These are phyloP conservation scores for Diaporthe longicolla DNA, from an alignment of 2,329 filamentous ascomycete genomes.

Conservation along the genomic window DNA sequence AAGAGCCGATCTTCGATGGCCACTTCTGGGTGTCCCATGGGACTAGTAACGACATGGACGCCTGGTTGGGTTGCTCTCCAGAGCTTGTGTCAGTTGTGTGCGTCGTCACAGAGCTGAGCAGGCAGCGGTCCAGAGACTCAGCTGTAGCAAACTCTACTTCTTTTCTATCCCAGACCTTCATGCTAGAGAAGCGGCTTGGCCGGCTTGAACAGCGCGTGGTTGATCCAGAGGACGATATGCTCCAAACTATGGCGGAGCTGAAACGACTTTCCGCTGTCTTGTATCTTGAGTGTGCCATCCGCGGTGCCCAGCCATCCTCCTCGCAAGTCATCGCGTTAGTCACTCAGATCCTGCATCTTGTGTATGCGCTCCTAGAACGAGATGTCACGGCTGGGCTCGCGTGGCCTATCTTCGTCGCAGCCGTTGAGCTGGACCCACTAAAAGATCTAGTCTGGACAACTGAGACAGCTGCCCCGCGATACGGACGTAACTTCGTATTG, in stretches of 20 bases:
- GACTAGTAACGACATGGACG: slow-evolving; percentile 53
- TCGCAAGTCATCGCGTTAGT: slow-evolving; percentile 48
- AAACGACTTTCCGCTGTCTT: slow-evolving; percentile 60
- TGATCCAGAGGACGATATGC: slow-evolving; percentile 49
- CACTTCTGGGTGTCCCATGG: slow-evolving; percentile 58
- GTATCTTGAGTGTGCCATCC: slow-evolving; percentile 61
- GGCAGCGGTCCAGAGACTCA: slow-evolving; percentile 49
- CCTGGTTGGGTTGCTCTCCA: slow-evolving; percentile 65
- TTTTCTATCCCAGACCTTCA: slow-evolving; percentile 52
- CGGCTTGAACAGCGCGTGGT: slow-evolving; percentile 42
- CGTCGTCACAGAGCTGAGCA: slow-evolving; percentile 62
- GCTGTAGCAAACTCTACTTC: slow-evolving; percentile 49
- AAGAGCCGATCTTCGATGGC: slow-evolving; percentile 60
- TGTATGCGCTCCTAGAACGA: slow-evolving; percentile 52
- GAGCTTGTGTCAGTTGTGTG: slow-evolving; percentile 61
- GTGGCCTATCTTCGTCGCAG: slow-evolving; percentile 60
- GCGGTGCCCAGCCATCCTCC: slow-evolving; percentile 57
- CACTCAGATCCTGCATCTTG: slow-evolving; percentile 52
- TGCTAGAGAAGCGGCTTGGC: slow-evolving; percentile 52
- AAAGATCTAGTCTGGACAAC: slow-evolving; percentile 54
- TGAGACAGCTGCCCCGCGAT: slow-evolving; percentile 43
- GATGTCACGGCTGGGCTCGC: slow-evolving; percentile 53
- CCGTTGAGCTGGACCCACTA: slow-evolving; percentile 54
- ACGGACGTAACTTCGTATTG: slow-evolving; percentile 56
- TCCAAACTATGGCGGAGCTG: slow-evolving; percentile 55